phyloP scores from a whole-genome alignment of 495 filamentous ascomycete species.

The Elasticomyces elasticus region DNA sequence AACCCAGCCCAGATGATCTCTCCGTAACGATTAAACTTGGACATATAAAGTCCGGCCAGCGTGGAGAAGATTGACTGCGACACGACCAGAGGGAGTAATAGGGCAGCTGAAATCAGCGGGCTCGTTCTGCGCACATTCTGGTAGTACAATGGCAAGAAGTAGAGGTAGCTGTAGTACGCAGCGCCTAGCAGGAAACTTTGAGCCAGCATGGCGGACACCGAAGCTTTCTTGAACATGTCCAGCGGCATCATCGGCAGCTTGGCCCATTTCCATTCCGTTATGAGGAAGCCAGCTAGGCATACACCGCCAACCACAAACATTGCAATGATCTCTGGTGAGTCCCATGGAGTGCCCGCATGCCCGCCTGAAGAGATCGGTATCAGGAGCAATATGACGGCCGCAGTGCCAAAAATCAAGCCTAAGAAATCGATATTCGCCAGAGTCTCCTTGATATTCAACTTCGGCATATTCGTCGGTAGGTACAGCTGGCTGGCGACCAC shows the following conservation, averaged over 20 bases:
- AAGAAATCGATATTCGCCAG: slow-evolving; percentile 47
- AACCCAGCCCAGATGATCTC: slow-evolving; percentile 51
- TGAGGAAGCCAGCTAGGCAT: slow-evolving; percentile 39
- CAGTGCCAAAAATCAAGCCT: slow-evolving; percentile 41
- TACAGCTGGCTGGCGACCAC: slow-evolving; percentile 29
- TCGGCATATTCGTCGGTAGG: slow-evolving; percentile 33
- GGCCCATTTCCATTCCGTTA: slow-evolving; percentile 51
- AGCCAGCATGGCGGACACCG: slow-evolving; percentile 43
- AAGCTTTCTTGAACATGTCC: slow-evolving; percentile 45
- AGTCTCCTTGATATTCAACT: slow-evolving; percentile 30
- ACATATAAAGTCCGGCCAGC: slow-evolving; percentile 48
- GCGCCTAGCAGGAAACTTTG: slow-evolving; percentile 53
- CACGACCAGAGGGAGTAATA: slow-evolving; percentile 45
- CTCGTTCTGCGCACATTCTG: slow-evolving; percentile 34
- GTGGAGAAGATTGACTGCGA: slow-evolving; percentile 45
- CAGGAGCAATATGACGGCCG: slow-evolving; percentile 47
- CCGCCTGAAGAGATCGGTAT: slow-evolving; percentile 53
- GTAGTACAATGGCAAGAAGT: slow-evolving; percentile 41
- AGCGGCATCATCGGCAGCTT: slow-evolving; percentile 52
- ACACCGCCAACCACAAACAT: slow-evolving; percentile 48
- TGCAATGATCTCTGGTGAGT: slow-evolving; percentile 50
- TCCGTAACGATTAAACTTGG: slow-evolving; percentile 44
- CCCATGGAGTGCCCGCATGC: slow-evolving; percentile 51
- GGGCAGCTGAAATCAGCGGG: slow-evolving; percentile 35
- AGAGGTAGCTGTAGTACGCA: slow-evolving; percentile 47